Evolutionary conservation across 768 basidiomycete genomes (phyloP), one percentile per base, ranked within the genome.

Genomic region (Pisolithus microcarpus): DNA sequence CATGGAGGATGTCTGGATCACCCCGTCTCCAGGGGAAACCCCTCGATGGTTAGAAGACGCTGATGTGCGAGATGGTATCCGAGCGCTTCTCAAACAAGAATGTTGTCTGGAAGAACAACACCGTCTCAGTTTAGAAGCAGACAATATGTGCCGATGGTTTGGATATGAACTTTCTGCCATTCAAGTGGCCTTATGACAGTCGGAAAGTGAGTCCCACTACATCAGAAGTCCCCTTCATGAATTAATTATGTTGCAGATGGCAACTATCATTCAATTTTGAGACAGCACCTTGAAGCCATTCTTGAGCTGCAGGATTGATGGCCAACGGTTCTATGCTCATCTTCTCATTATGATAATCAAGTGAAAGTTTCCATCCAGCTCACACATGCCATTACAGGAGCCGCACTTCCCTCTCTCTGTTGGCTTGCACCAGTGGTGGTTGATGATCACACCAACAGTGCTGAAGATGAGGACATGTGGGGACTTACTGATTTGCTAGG

Each of bases 301-400:
- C 57, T 51, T 2, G 34, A 52, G 7, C 46, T 65, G 8, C 54
- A 60, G 38, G 26, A 40, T 0, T 47, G 36, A 36, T 67, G 62
- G 67, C 19, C 53, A 1, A 68, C 51, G 24, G 45, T 53, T 0
- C 43, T 62, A 4, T 55, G 51, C 15, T 57, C 59, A 4, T 2
- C 10, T 0, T 30, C 21, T 36, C 48, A 15, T 19, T 60, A 58
- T 19, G 6, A 48, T 6, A 46, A 21, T 2, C 57, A 63, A 19
- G 49, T 54, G 3, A 19, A 34, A 3, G 57, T 52, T 13, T 49
- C 58, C 3, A 43, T 37, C 21, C 18, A 37, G 4, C 9, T 55
- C 7, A 51, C 57, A 11, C 15, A 18, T 2, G 1, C 5, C 1
- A 42, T 55, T 13, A 49, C 47, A 6, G 47, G 43, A 18, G 46